Evolutionary conservation across 1,284 basidiomycete species (phyloP).

Genomic region (Peniophora sp.): DNA sequence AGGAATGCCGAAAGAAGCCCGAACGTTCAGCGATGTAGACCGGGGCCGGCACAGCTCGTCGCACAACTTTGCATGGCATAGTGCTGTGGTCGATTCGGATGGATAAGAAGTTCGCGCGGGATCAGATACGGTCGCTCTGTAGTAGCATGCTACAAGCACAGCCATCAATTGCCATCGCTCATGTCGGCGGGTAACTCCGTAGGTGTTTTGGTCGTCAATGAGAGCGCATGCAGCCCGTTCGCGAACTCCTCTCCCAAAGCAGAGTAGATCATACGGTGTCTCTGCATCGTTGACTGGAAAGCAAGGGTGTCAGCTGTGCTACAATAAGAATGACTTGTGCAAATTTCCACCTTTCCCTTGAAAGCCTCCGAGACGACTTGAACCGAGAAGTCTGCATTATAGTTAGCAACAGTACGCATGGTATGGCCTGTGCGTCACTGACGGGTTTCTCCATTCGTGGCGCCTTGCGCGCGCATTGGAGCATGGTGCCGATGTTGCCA

Average conservation of each 20-base stretch:
- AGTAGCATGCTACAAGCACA: no score
- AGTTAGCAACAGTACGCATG: constrained; percentile 11
- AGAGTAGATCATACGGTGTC: constrained; percentile 70
- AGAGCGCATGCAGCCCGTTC: constrained; percentile 66
- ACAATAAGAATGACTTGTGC: constrained; percentile 8
- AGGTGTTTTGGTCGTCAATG: constrained; percentile 64
- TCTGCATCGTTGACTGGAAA: constrained; percentile 59
- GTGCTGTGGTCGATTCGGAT: no score
- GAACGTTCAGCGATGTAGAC: no score
- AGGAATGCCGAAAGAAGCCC: no score
- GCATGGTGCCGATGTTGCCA: constrained; percentile 72
- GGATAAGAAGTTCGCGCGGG: no score
- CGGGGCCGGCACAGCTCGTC: no score
- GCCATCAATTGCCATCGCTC: background rate
- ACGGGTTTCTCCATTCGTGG: constrained; percentile 65
- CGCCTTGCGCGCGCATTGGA: constrained; percentile 60
- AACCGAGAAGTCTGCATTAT: constrained; percentile 60
- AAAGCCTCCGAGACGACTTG: constrained; percentile 64
- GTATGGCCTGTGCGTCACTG: constrained; percentile 28
- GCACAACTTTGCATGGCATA: no score
- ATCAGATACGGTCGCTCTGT: no score
- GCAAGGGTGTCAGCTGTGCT: constrained; percentile 3
- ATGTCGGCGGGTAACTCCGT: constrained; percentile 32
- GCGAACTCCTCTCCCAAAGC: constrained; percentile 61
- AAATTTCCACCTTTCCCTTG: constrained; percentile 50